Percentiles rank a stretch among this genome's conserved stretches.
phyloP scores from a whole-genome alignment of 768 basidiomycete genomes.

The Serendipita sp. region DNA sequence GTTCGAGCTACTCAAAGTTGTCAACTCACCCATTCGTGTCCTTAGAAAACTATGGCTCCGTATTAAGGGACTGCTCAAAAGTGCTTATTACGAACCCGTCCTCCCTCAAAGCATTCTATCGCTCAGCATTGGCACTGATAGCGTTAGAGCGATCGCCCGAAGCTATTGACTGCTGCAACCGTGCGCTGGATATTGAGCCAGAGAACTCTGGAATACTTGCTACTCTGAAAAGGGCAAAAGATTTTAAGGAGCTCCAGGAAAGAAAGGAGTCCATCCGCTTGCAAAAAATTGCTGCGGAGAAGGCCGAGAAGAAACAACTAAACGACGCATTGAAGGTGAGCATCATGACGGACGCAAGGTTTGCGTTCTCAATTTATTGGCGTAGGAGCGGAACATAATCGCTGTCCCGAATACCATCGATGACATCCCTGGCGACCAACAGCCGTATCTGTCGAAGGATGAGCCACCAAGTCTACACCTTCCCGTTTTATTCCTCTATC shows the following conservation, averaged over 20 bases:
- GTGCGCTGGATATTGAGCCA: slow-evolving; percentile 45
- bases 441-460: slow-evolving; percentile 41
- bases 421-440: slow-evolving; percentile 22
- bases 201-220: slow-evolving; percentile 37
- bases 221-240: slow-evolving; percentile 23
- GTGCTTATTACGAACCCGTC: slow-evolving; percentile 45
- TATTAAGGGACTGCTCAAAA: slow-evolving; percentile 69
- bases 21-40: not conserved
- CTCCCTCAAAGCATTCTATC: slow-evolving; percentile 73
- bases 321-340: slow-evolving; percentile 50
- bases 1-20: not conserved
- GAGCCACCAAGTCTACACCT: slow-evolving; percentile 56
- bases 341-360: not conserved
- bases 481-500: slow-evolving; percentile 89
- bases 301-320: slow-evolving; percentile 34
- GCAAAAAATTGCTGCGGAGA: slow-evolving; percentile 34
- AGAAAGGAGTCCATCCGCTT: slow-evolving; percentile 34
- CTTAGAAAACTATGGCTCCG: slow-evolving; percentile 76
- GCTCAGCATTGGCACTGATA: slow-evolving; percentile 64
- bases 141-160: slow-evolving; percentile 64
- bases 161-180: slow-evolving; percentile 63
- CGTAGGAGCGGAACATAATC: slow-evolving; percentile 61
- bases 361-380: slow-evolving; percentile 8
- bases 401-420: slow-evolving; percentile 32
- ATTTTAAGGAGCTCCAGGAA: slow-evolving; percentile 27